Base-by-base conservation (phyloP, 768 basidiomycete species). In the Lentinula edodes region DNA sequence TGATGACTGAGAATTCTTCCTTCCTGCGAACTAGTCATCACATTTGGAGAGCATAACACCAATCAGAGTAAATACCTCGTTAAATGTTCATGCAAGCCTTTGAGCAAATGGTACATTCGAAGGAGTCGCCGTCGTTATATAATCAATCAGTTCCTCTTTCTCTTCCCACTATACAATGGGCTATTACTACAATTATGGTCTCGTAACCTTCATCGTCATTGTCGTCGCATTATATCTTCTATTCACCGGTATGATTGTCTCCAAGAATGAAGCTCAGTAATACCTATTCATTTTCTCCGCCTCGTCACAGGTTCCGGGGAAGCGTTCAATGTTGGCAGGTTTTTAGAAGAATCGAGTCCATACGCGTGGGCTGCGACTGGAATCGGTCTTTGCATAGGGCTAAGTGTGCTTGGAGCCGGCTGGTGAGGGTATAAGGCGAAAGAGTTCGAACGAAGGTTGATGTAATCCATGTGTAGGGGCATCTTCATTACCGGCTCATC, bases 401-500 rank as follows among this genome's bases (percentile, higher is more conserved):
- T 98, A 58, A 95, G 93, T 68, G 95, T 97, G 2, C 76, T 94
- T 2, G 97, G 96, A 62, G 97, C 96, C 52, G 96, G 90, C 75
- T 98, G 97, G 97, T 96, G 51, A 63, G 91, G 74, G 10, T 12
- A 16, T 46, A 34, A 32, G 57, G 9, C 32, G 18, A 6, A 42
- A 20, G 28, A 35, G 41, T 53, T 42, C 61, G 4, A 38, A 23
- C 35, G 6, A 7, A 20, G 41, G 16, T 36, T 52, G 15, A 46
- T 34, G 63, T 36, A 63, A 28, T 28, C 28, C 61, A 36, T 46
- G 55, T 34, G 63, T 63, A 98, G 96, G 96, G 96, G 96, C 55
- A 98, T 99, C 72, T 94, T 96, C 79, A 77, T 98, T 60, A 98
- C 97, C 0, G 97, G 97, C 59, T 77, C 95, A n/a, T 96, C 94